Evolutionary conservation across 108 stramenopile genomes (phyloP), one percentile per base, ranked within the genome.

Genomic region (Skeletonema menzelii): DNA sequence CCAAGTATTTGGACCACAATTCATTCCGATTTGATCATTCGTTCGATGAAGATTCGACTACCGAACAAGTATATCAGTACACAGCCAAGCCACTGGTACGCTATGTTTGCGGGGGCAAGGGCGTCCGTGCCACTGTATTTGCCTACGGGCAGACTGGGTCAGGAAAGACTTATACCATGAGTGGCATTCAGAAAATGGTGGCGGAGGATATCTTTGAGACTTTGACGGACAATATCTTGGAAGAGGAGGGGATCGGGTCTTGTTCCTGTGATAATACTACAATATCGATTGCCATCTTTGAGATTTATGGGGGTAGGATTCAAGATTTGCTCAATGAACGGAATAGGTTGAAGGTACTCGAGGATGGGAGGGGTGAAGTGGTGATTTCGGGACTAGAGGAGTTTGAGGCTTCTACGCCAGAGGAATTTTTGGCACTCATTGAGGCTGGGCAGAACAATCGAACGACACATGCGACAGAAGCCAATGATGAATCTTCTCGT

Each of bases 341-440:
- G 13, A 84, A 94, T 44, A 81, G 93, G 10, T 82, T 97, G 42
- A 93, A 96, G 60, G 87, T 97, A 7, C 77, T 98, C 19, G 98
- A 99, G 71, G 98, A 99, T 82, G 98, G 97, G n/a, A 88, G 89
- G 68, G 98, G 98, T 12, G 95, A 98, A 65, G 96, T 98, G 38
- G 82, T 92, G 6, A 85, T 98, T 37, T 87, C 91, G 4, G 99
- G 97, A 1, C 72, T 99, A 55, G 67, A 80, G 66, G 97, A 98
- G 73, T 89, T 88, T 66, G 75, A 82, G 70, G 96, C 93, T 4
- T 61, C 68, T 30, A 82, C 73, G 22, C 91, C 95, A 1, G 72
- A 76, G n/a, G 87, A 88, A 31, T 93, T 99, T 72, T 79, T 97
- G 58, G 72, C 59, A 4, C 61, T 96, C 40, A 83, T 99, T 53